phyloP scores from a whole-genome alignment of 1,284 basidiomycete species.

The Sphaerobolus stellatus region DNA sequence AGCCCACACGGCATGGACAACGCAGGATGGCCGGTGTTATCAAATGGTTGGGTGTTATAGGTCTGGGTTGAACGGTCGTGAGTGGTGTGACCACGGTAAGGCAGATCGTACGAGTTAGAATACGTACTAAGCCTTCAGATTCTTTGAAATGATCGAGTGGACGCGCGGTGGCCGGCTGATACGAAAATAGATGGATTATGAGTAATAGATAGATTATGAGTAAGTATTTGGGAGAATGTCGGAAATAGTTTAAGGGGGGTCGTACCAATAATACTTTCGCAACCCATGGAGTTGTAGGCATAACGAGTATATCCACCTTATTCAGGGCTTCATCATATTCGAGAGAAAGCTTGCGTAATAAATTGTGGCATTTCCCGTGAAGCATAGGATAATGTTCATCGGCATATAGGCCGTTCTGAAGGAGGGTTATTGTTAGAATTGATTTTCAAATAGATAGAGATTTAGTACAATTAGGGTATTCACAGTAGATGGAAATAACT shows the following conservation, averaged over 20 bases:
- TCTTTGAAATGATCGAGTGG: slow-evolving; percentile 5
- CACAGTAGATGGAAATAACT: not conserved
- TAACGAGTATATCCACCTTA: slow-evolving; percentile 42
- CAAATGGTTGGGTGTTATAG: slow-evolving; percentile 15
- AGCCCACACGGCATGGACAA: slow-evolving; percentile 34
- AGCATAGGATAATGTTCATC: slow-evolving; percentile 31
- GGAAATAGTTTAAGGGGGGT: not conserved
- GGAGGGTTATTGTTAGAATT: not conserved
- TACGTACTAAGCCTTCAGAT: slow-evolving; percentile 3
- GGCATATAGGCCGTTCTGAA: slow-evolving; percentile 21
- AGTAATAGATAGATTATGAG: no score
- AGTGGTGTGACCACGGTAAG: not conserved
- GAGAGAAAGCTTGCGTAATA: slow-evolving; percentile 40
- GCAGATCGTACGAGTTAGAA: not conserved
- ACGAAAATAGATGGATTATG: not conserved
- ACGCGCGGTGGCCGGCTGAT: slow-evolving; percentile 1
- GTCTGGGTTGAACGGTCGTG: not conserved
- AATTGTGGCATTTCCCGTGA: slow-evolving; percentile 39
- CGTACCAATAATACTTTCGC: slow-evolving; percentile 6
- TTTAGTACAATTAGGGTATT: not conserved
- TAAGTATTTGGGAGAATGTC: no score
- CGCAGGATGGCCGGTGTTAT: slow-evolving; percentile 35
- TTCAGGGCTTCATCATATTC: slow-evolving; percentile 39
- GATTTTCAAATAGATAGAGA: not conserved
- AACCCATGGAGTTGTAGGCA: slow-evolving; percentile 41